Base-by-base conservation (phyloP, 352 stramenopile genomes). In the Pythium rishiriense region DNA sequence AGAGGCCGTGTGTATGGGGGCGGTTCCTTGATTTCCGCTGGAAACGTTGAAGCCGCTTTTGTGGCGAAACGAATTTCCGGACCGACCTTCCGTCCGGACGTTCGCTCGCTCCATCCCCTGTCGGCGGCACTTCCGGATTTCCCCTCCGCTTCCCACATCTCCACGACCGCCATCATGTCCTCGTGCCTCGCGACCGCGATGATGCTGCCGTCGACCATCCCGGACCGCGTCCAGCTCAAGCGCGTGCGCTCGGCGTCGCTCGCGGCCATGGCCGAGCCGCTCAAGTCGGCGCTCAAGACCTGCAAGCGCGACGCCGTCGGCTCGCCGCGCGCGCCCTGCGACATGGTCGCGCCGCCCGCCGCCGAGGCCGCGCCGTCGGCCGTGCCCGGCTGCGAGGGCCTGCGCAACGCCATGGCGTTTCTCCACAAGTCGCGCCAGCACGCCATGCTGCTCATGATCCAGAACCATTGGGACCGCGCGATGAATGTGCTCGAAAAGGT, bases 381-480 rank as follows among this genome's bases (percentile, higher is more conserved):
- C 26, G 74, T 91, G 45, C 75, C 55, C 7, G 75, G 78, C 49
- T 88, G 80, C 63, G 79, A 87, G 53, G 73, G 73, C 12, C 75
- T 91, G 49, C 80, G 83, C 66, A 87, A 88, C 35, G 80, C 83
- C 21, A 62, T 89, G 17, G 73, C 67, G 46, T 88, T 91, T 58
- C 66, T 91, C 37, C 74, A 87, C 60, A 88, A 76, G 11, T 91
- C 83, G 22, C 69, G 78, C 3, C 78, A 90, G 58, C 83, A 91
- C 69, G 83, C 83, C n/a, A 79, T 87, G 50, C 67, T 86, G 66
- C 71, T 91, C 22, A 85, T 90, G 75, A 66, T 88, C 43, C 78
- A 90, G 69, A 91, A 91, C 71, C 83, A 91, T 57, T 91, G 83
- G 83, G 76, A 87, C 35, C 83, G 80, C 51, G 83, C 83, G 12